Evolutionary conservation across 2,329 filamentous ascomycete genomes (phyloP), one percentile per base, ranked within the genome.

Genomic region (Aspergillus melleus): DNA sequence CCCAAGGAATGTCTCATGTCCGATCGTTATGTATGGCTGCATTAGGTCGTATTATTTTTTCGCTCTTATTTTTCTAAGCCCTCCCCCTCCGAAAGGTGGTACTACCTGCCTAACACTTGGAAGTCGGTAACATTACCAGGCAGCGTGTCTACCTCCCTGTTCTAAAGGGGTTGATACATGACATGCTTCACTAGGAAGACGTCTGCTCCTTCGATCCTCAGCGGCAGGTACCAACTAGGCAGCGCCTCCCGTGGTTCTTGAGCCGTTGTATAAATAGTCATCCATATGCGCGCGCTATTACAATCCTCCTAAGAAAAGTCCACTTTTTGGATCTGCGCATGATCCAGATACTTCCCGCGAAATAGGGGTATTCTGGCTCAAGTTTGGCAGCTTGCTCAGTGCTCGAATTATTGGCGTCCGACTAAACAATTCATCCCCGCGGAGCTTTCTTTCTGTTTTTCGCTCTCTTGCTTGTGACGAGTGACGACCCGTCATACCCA

Each of bases 1-100:
- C 53, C 60, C 61, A 60, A 44, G 54, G 52, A 59, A 55, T 62
- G 62, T 65, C 61, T 64, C 63, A 65, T 64, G 57, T 65, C 61
- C 26, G 57, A 59, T 62, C 59, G 32, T 57, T 50, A 46, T 59
- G 50, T 60, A 36, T 60, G 49, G 54, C 44, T 39, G 46, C 51
- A 47, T 39, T 47, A 47, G 5, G 44, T 47, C 22, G 52, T 59
- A 22, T 39, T 39, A n/a, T 52, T 52, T 19, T 39, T 52, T 36
- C 5, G 2, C 14, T 36, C 11, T 36, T 36, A 36, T 36, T 36
- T 12, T 36, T 36, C 11, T 5, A 5, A 16, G 32, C 2, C 32
- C 14, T 36, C 32, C 32, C 32, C 50, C 14, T 52, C 36, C 36
- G 36, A 42, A 14, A 36, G 32, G 32, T 36, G 32, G 32, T 36